Evolutionary conservation across 225 moss, liverwort and hornwort species (phyloP), one percentile per base, ranked within the genome.

Genomic region (Pseudisothecium myosuroides): DNA sequence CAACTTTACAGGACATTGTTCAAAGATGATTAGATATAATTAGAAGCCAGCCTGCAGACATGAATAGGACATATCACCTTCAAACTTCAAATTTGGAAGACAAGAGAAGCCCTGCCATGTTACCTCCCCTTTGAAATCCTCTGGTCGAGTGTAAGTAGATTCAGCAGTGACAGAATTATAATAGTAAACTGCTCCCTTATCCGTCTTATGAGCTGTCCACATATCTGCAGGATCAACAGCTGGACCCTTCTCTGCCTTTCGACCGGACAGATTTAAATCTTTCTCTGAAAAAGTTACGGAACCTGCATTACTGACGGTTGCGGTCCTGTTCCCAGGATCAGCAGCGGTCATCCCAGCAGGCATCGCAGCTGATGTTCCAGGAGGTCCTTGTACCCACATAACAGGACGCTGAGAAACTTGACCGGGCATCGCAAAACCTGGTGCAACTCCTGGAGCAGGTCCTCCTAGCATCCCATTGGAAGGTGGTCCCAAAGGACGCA

Each of bases 181-280:
- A 89, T 96, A 97, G 89, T 98, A 97, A 39, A 97, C 91, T 82
- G 95, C 91, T 90, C 98, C 96, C 86, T 92, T 95, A 84, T 96
- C 96, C 76, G 95, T 95, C 94, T 96, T 98, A 71, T 98, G 97
- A 80, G 97, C 97, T 75, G 96, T 97, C 97, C 96, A 98, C 63
- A 93, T 93, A 83, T 97, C 96, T 65, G 88, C 88, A 94, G 88
- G 93, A 82, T 92, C 88, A 54, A 80, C 90, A 91, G 83, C 84
- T 59, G 83, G 27, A 88, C 86, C 89, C 76, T 90, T 95, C 32
- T 87, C 89, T 83, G 82, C 47, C 81, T 68, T 86, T 43, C 54
- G 64, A 90, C 85, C 90, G 47, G 67, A 90, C 77, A 76, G 54
- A 34, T 65, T 87, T 32, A 65, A 69, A 63, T 91, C 89, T 71